phyloP scores from a whole-genome alignment of 768 basidiomycete genomes.

The Calocera cornea region DNA sequence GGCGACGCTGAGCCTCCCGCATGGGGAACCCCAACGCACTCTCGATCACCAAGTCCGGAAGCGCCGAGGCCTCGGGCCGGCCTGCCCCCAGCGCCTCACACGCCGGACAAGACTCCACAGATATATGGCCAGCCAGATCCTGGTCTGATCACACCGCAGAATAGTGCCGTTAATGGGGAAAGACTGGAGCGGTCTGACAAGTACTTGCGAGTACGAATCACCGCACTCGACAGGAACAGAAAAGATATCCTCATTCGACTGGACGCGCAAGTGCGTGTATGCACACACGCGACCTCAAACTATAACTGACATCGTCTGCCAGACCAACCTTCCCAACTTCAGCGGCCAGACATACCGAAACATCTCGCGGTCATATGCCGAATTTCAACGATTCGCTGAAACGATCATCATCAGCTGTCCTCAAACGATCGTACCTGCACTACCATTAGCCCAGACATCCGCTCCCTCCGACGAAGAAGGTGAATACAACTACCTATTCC shows the following conservation, averaged over 20 bases:
- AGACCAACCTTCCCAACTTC: conserved; percentile 93
- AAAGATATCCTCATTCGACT: conserved; percentile 87
- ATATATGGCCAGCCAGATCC: conserved; percentile 79
- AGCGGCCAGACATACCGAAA: conserved; percentile 80
- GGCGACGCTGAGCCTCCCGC: not conserved
- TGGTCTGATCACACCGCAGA: conserved; percentile 67
- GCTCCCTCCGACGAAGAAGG: conserved; percentile 92
- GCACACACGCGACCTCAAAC: not conserved
- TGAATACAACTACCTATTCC: conserved; percentile 14
- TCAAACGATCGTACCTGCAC: conserved; percentile 89
- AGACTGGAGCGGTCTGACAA: conserved; percentile 66
- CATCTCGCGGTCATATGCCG: conserved; percentile 85
- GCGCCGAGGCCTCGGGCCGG: not conserved
- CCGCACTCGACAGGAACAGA: conserved; percentile 84
- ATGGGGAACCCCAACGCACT: not conserved
- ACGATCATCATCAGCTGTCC: conserved; percentile 80
- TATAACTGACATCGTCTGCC: not conserved
- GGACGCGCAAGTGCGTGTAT: conserved; percentile 70
- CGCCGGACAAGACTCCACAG: conserved; percentile 46
- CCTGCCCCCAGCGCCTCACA: not conserved
- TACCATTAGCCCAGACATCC: conserved; percentile 92
- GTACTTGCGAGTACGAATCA: conserved; percentile 79
- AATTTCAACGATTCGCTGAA: conserved; percentile 90
- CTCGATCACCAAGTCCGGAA: not conserved
- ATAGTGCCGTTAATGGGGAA: conserved; percentile 50